phyloP scores from a whole-genome alignment of 345 rosid species.

The Tarenaya hassleriana region DNA sequence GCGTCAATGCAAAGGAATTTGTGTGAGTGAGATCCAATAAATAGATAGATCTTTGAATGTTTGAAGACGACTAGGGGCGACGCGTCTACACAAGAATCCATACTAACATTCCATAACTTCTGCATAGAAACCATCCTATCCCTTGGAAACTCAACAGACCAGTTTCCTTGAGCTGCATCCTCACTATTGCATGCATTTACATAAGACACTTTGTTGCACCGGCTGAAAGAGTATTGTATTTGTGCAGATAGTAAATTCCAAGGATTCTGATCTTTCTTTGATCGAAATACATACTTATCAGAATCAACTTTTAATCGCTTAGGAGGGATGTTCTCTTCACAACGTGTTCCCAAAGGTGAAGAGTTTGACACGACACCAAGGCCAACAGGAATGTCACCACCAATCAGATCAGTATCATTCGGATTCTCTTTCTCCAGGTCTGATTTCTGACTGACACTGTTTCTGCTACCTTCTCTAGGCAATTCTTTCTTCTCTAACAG shows the following conservation, averaged over 20 bases:
- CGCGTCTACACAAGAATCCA: constrained; percentile 95
- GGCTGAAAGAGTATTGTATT: constrained; percentile 54
- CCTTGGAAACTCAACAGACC: constrained; percentile 37
- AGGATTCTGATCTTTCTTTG: constrained; percentile 20
- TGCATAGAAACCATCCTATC: constrained; percentile 37
- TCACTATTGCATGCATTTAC: constrained; percentile 23
- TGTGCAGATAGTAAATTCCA: constrained; percentile 39
- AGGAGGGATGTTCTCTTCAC: constrained; percentile 23
- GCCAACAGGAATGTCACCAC: constrained; percentile 23
- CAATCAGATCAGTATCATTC: constrained; percentile 23
- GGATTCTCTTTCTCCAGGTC: constrained; percentile 27
- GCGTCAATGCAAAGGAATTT: constrained; percentile 65
- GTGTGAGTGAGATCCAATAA: constrained; percentile 87
- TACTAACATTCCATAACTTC: constrained; percentile 76
- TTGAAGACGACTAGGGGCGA: constrained; percentile 68
- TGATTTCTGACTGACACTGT: constrained; percentile 23
- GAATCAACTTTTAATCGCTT: constrained; percentile 50
- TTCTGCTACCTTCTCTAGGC: constrained; percentile 22
- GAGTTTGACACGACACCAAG: constrained; percentile 24
- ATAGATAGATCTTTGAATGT: constrained; percentile 51
- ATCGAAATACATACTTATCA: constrained; percentile 21
- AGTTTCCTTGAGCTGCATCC: constrained; percentile 26
- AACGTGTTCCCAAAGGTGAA: constrained; percentile 17
- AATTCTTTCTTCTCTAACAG: constrained; percentile 38
- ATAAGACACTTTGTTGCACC: constrained; percentile 66